Percentiles rank a stretch among this genome's conserved stretches.
Evolutionary conservation across 345 rosid species (phyloP).

Genomic region (Arabis hirsuta): DNA sequence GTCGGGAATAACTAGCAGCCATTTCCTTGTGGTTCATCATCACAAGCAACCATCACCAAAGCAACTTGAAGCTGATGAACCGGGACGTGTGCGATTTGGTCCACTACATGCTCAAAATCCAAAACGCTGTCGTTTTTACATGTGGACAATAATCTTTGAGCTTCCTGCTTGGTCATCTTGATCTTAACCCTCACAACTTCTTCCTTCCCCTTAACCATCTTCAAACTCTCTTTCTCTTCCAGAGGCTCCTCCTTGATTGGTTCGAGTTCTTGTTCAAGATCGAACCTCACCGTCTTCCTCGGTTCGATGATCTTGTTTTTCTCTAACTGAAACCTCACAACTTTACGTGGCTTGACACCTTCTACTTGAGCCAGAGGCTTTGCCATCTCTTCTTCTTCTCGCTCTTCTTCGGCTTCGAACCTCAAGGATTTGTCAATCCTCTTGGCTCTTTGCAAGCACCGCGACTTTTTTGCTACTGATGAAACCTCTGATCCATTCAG

Average conservation of each 20-base stretch:
- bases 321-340: constrained; percentile 44
- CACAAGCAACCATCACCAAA: constrained; percentile 36
- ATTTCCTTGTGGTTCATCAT: constrained; percentile 20
- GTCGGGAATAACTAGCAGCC: constrained; percentile 18
- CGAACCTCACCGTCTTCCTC: constrained; percentile 24
- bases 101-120: constrained; percentile 54
- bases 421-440: constrained; percentile 37
- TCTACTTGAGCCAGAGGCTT: constrained; percentile 34
- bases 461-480: constrained; percentile 31
- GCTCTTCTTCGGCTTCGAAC: constrained; percentile 45
- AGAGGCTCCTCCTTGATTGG: constrained; percentile 26
- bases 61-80: constrained; percentile 46
- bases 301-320: constrained; percentile 37
- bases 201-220: constrained; percentile 18
- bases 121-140: constrained; percentile 59
- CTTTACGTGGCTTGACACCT: constrained; percentile 36
- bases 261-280: constrained; percentile 14
- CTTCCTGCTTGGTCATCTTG: constrained; percentile 68
- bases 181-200: constrained; percentile 57
- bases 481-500: constrained; percentile 30
- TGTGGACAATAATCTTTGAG: constrained; percentile 52
- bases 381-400: constrained; percentile 31
- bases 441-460: constrained; percentile 39
- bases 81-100: constrained; percentile 54
- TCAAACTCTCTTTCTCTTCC: constrained; percentile 19